phyloP scores from a whole-genome alignment of 352 stramenopile species.

The Phytophthora pseudosyringae region DNA sequence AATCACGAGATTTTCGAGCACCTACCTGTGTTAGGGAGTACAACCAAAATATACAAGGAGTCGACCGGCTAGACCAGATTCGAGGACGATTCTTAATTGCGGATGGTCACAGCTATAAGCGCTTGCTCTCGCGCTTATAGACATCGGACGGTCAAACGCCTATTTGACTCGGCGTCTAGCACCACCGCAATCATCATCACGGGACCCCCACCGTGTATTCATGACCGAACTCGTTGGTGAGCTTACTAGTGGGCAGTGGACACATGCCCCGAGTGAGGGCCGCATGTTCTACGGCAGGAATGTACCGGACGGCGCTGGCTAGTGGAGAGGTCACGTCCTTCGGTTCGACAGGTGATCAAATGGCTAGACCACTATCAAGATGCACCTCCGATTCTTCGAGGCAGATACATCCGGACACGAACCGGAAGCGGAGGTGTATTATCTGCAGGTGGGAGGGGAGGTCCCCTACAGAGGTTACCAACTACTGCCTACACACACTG shows the following conservation, averaged over 20 bases:
- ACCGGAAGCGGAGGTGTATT: neutral
- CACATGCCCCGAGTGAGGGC: slow-evolving; percentile 6
- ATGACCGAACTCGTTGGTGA: slow-evolving; percentile 11
- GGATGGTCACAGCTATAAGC: slow-evolving; percentile 29
- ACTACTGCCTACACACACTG: slow-evolving; percentile 1
- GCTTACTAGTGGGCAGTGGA: slow-evolving; percentile 3
- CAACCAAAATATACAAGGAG: slow-evolving; percentile 38
- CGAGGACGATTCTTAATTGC: slow-evolving; percentile 32
- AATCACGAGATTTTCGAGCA: slow-evolving; percentile 11
- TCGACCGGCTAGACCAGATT: slow-evolving; percentile 43
- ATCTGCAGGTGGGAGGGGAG: slow-evolving; percentile 5
- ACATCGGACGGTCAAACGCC: slow-evolving; percentile 9
- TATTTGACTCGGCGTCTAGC: slow-evolving; percentile 13
- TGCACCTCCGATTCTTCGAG: neutral
- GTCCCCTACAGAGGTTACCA: slow-evolving; percentile 5
- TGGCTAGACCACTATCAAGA: neutral
- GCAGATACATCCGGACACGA: neutral
- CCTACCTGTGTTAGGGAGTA: slow-evolving; percentile 36
- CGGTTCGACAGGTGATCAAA: neutral
- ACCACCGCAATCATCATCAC: neutral
- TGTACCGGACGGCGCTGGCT: neutral
- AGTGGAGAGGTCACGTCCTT: no score
- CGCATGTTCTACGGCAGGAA: slow-evolving; percentile 7
- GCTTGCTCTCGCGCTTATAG: slow-evolving; percentile 17
- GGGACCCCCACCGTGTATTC: slow-evolving; percentile 6